Percentiles rank a stretch among this genome's conserved stretches.
Conservation (phyloP, 2,329 filamentous ascomycete species). For the Helotiales sp. region DNA sequence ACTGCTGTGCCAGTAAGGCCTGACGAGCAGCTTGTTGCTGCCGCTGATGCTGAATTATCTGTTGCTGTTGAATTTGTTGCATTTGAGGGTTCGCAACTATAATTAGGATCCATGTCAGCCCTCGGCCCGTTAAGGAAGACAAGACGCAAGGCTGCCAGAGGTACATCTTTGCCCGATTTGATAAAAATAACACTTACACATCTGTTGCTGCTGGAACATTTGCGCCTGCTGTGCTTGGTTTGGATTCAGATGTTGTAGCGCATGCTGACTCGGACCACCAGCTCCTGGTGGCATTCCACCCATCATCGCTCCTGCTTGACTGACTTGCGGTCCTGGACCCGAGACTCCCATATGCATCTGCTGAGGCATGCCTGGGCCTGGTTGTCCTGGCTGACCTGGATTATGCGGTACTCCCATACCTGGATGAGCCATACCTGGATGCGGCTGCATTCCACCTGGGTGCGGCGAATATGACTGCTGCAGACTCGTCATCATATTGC, state of each 20-base stretch:
- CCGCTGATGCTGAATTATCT: slow-evolving; percentile 48
- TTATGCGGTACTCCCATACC: slow-evolving; percentile 56
- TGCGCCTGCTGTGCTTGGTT: slow-evolving; percentile 38
- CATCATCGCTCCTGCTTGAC: slow-evolving; percentile 71
- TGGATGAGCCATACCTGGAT: slow-evolving; percentile 64
- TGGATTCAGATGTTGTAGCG: slow-evolving; percentile 70
- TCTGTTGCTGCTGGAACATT: slow-evolving; percentile 24
- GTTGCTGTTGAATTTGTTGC: slow-evolving; percentile 53
- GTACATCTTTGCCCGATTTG: not conserved
- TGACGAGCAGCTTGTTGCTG: slow-evolving; percentile 45
- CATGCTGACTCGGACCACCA: slow-evolving; percentile 60
- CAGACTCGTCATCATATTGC: slow-evolving; percentile 71
- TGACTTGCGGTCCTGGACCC: slow-evolving; percentile 68
- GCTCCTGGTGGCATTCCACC: slow-evolving; percentile 70
- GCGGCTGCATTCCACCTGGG: slow-evolving; percentile 68
- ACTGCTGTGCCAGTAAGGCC: slow-evolving; percentile 54
- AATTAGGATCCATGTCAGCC: slow-evolving; percentile 23
- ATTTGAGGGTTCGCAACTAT: slow-evolving; percentile 36
- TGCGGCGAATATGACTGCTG: slow-evolving; percentile 68
- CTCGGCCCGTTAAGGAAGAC: slow-evolving; percentile 10
- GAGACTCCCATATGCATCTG: slow-evolving; percentile 75
- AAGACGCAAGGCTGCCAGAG: not conserved
- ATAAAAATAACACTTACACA: slow-evolving; percentile 26
- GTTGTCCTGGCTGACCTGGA: slow-evolving; percentile 69
- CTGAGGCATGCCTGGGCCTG: slow-evolving; percentile 60